Evolutionary conservation across 2,329 filamentous ascomycete genomes (phyloP), one percentile per base, ranked within the genome.

Genomic region (Sporothrix humicola): DNA sequence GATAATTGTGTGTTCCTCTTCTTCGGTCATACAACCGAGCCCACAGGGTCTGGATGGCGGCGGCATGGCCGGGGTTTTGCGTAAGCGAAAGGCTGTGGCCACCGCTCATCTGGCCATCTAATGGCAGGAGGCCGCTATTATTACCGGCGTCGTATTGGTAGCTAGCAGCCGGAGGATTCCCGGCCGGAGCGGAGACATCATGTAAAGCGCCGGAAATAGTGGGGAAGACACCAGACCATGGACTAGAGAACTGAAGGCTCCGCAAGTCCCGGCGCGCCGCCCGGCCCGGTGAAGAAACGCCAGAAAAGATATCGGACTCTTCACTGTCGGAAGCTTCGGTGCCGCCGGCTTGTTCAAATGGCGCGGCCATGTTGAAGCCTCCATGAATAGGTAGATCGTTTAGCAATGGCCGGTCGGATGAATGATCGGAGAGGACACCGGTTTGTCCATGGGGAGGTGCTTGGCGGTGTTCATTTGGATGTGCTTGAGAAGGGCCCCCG

Each of bases 21-120:
- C 79, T 78, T 15, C 77, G 77, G 3, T 74, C 69, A 73, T 81
- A 79, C 44, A 82, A 74, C 23, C 78, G 76, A 3, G 52, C 31
- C 73, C 71, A 74, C 17, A 69, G n/a, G 2, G 6, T 9, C 20
- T 37, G 12, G 4, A 65, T 48, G 6, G n/a, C 7, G 9, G 59
- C 2, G 13, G n/a, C 17, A 3, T 17, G 20, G 48, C 12, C 23
- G 50, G 12, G 7, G 2, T 26, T 56, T 13, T 70, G 37, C 31
- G n/a, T 46, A 4, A 17, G 10, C 8, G 68, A 5, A 13, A 23
- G 3, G 13, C 20, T 69, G 50, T 10, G 26, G 68, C 9, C 6
- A 6, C 13, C 15, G 46, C 23, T 31, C 31, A 37, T 31, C 8
- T 52, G 26, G 48, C 5, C 3, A 10, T 56, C 15, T 56, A 15